These are phyloP conservation scores for Naegleria fowleri DNA, from an alignment of 208 protist genomes.

Conservation along the genomic window DNA sequence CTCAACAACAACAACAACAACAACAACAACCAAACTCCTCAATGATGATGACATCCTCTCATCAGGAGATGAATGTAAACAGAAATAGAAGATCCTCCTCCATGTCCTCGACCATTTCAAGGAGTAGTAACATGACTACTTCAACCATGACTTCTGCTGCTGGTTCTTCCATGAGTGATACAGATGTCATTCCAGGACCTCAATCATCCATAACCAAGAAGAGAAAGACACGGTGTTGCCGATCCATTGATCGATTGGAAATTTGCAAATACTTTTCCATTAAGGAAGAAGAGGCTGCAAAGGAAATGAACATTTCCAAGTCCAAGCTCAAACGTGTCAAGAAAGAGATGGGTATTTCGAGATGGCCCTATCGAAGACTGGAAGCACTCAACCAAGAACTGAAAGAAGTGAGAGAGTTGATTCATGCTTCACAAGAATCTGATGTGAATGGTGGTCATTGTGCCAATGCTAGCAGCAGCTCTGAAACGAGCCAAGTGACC, in stretches of 20 bases:
- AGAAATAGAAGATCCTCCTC: too few species aligned
- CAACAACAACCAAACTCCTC: too few species aligned
- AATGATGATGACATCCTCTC: too few species aligned
- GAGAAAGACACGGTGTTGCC: background rate
- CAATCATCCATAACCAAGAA: background rate
- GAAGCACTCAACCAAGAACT: background rate
- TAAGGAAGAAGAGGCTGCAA: background rate
- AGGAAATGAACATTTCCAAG: background rate
- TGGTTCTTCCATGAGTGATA: too few species aligned
- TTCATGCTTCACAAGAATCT: background rate
- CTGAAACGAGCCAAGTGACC: background rate
- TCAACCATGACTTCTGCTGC: too few species aligned
- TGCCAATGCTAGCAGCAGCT: background rate
- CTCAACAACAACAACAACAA: too few species aligned
- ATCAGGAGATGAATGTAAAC: too few species aligned
- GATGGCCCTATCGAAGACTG: background rate
- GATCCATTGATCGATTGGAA: background rate
- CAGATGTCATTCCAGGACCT: too few species aligned
- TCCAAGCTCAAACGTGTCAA: background rate
- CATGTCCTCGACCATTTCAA: too few species aligned
- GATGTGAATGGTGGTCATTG: background rate
- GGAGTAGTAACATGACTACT: too few species aligned
- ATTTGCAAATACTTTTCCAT: background rate
- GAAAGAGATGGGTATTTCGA: background rate
- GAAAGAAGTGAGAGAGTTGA: background rate